phyloP scores from a whole-genome alignment of 164 flowering plant species.

The Magnolia changhungtana region DNA sequence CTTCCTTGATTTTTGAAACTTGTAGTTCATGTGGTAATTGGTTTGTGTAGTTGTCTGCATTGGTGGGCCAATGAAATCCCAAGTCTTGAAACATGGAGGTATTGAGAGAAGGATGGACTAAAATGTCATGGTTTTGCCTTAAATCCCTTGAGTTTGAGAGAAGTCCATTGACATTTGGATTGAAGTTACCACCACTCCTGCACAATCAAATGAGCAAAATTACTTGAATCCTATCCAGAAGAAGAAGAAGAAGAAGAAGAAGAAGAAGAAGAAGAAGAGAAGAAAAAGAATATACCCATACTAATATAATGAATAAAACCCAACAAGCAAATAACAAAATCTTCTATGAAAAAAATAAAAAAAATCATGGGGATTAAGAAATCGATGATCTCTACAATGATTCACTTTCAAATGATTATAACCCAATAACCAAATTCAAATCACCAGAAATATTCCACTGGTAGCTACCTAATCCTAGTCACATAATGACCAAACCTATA shows the following conservation, averaged over 20 bases:
- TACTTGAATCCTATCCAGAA: too few species aligned
- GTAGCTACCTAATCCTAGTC: neutral
- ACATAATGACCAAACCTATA: neutral
- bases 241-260: too few species aligned
- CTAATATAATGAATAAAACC: neutral
- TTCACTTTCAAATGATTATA: neutral
- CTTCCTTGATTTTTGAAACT: slow-evolving; percentile 41
- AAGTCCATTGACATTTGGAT: slow-evolving; percentile 15
- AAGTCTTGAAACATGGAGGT: slow-evolving; percentile 42
- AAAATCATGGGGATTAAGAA: neutral
- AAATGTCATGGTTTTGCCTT: slow-evolving; percentile 23
- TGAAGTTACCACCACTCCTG: slow-evolving; percentile 21
- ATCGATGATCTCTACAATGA: neutral
- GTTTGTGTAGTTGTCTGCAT: slow-evolving; percentile 21
- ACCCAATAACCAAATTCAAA: neutral
- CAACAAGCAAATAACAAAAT: neutral
- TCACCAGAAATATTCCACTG: neutral
- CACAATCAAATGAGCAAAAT: slow-evolving; percentile 3
- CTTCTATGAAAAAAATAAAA: neutral
- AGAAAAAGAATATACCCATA: too few species aligned
- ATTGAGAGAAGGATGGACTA: slow-evolving; percentile 23
- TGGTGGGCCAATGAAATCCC: slow-evolving; percentile 37
- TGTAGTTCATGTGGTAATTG: slow-evolving; percentile 27
- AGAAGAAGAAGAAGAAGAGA: too few species aligned
- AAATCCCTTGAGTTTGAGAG: slow-evolving; percentile 21